phyloP scores from a whole-genome alignment of 306 rosid species.

The Lithocarpus polystachyus region DNA sequence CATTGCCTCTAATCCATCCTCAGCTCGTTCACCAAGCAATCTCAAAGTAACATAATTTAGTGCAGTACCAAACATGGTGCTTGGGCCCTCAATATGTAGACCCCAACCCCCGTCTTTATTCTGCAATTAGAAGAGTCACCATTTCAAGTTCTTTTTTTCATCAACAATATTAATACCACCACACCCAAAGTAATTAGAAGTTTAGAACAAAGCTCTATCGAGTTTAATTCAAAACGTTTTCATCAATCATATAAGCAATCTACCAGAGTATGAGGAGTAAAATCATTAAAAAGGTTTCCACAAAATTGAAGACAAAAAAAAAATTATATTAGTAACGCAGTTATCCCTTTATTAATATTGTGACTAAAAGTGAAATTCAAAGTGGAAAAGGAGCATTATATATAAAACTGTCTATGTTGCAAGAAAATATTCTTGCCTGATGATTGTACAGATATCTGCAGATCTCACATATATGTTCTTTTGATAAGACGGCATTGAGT shows the following conservation, averaged over 20 bases:
- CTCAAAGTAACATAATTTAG: constrained; percentile 59
- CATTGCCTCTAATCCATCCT: constrained; percentile 65
- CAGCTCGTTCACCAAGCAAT: constrained; percentile 77
- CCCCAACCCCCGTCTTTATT: constrained; percentile 97
- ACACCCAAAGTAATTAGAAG: neutral
- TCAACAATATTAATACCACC: neutral
- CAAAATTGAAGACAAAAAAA: neutral
- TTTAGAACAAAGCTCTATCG: neutral
- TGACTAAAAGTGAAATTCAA: neutral
- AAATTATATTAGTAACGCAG: neutral
- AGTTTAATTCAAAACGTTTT: neutral
- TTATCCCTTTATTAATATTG: neutral
- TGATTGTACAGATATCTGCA: constrained; percentile 80
- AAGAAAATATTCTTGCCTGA: constrained; percentile 44
- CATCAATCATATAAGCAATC: neutral
- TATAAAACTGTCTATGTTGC: neutral
- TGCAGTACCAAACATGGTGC: constrained; percentile 89
- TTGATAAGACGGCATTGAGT: constrained; percentile 61
- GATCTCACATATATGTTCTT: constrained; percentile 71
- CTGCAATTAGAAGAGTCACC: constrained; percentile 32
- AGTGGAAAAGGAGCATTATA: neutral
- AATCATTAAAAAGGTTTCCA: neutral
- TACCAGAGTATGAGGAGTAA: neutral
- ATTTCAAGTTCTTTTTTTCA: neutral
- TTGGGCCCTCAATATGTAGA: constrained; percentile 80